A percentile compares a stretch with the other conserved stretches of the same genome.
These are phyloP conservation scores for Gossypium trilobum DNA, from an alignment of 441 rosid genomes.

Conservation along the genomic window DNA sequence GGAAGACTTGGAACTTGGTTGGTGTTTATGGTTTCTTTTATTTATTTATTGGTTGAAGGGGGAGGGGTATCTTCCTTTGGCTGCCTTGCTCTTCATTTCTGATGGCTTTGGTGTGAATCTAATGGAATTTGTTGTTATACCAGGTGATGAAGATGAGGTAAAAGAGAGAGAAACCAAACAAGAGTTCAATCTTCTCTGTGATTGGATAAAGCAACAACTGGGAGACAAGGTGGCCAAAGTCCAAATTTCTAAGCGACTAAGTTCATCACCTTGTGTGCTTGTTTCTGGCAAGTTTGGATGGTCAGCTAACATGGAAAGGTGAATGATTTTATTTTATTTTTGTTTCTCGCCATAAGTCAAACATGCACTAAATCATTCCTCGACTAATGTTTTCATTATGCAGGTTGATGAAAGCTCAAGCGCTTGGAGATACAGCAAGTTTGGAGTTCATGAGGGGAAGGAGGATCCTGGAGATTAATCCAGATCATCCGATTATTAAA, in stretches of 20 bases:
- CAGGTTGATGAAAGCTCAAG: conserved; percentile 97
- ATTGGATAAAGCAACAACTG: conserved; percentile 92
- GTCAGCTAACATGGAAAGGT: conserved; percentile 99
- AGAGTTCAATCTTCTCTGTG: conserved; percentile 70
- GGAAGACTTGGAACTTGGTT: conserved; percentile 91
- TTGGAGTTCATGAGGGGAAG: conserved; percentile 97
- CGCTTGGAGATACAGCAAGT: conserved; percentile 86
- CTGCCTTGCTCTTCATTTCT: neutral
- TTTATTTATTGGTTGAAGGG: neutral
- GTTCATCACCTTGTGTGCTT: conserved; percentile 96
- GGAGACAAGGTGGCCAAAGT: conserved; percentile 95
- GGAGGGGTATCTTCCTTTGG: neutral
- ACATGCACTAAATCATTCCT: neutral
- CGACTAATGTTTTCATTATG: conserved; percentile 12
- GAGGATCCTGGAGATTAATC: conserved; percentile 85
- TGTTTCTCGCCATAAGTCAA: neutral
- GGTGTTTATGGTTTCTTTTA: conserved; percentile 17
- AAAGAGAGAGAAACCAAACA: conserved; percentile 72
- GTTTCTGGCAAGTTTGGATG: conserved; percentile 98
- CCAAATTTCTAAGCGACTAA: conserved; percentile 79
- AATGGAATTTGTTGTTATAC: neutral
- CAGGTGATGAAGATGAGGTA: conserved; percentile 87
- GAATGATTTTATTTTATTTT: conserved; percentile 7
- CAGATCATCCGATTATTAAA: conserved; percentile 79
- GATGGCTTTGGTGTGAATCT: conserved; percentile 9